Evolutionary conservation across 305 asterid genomes (phyloP).

Genomic region (Fraxinus dipetala): DNA sequence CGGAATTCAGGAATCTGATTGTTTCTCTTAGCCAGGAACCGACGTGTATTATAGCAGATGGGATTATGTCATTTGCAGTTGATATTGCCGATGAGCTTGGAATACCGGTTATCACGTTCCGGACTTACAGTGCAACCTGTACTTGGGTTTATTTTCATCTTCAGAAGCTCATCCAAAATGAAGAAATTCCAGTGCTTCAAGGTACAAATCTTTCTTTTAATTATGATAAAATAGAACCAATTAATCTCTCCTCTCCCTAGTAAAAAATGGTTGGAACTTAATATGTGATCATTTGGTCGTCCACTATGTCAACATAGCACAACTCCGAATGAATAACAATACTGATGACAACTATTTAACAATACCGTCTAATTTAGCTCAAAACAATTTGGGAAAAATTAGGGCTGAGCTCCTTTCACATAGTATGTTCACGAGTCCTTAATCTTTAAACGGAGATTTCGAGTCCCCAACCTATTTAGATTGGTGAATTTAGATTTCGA

Average conservation of each 20-base stretch:
- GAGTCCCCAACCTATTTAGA: neutral
- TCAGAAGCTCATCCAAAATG: conserved; percentile 29
- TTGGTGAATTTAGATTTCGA: neutral
- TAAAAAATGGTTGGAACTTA: neutral
- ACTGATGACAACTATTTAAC: no score
- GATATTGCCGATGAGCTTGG: conserved; percentile 38
- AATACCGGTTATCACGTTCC: conserved; percentile 40
- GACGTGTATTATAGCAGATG: conserved; percentile 36
- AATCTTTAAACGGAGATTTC: neutral
- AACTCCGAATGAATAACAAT: no score
- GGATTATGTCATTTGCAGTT: conserved; percentile 41
- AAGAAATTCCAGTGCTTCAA: conserved; percentile 33
- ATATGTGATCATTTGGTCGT: no score
- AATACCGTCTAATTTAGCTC: neutral
- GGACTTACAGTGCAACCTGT: conserved; percentile 40
- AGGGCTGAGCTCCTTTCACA: neutral
- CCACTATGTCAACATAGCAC: no score
- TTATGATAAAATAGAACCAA: neutral
- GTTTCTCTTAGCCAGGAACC: conserved; percentile 32
- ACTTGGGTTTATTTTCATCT: conserved; percentile 41
- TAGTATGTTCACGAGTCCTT: neutral
- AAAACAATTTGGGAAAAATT: neutral
- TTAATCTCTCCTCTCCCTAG: neutral
- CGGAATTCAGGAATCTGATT: conserved; percentile 24
- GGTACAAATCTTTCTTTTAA: conserved; percentile 17